Percentiles rank a stretch among this genome's conserved stretches.
phyloP scores from a whole-genome alignment of 2,329 filamentous ascomycete species.

The Lachnellula hyalina region DNA sequence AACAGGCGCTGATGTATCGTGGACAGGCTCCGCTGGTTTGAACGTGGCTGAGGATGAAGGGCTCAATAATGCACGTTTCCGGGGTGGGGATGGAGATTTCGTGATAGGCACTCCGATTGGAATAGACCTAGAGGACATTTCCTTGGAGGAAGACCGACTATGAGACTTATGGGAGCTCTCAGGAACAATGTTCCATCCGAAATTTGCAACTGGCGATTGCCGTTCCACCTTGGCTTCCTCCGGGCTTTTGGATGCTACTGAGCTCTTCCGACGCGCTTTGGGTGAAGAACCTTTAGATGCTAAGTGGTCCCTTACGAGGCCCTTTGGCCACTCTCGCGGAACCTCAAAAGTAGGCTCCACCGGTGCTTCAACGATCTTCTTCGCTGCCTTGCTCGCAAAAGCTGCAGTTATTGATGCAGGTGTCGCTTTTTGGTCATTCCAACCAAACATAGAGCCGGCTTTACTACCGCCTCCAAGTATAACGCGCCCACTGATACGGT shows the following conservation, averaged over 20 bases:
- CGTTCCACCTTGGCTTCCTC: slow-evolving; percentile 4
- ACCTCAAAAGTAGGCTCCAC: slow-evolving; percentile 14
- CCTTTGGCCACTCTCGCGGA: slow-evolving; percentile 27
- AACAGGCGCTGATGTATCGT: background rate
- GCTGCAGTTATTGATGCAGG: slow-evolving; percentile 41
- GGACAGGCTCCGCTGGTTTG: background rate
- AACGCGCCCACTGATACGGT: slow-evolving; percentile 49
- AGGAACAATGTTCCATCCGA: slow-evolving; percentile 20
- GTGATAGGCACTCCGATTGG: background rate
- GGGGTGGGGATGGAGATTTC: background rate
- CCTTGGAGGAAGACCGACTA: background rate
- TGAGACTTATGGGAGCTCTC: background rate
- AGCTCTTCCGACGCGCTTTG: slow-evolving; percentile 19
- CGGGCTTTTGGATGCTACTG: slow-evolving; percentile 12
- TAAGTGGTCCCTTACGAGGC: slow-evolving; percentile 14
- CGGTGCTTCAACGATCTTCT: slow-evolving; percentile 12
- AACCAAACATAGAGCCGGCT: slow-evolving; percentile 52
- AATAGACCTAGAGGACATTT: background rate
- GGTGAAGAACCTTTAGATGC: slow-evolving; percentile 18
- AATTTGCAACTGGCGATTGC: slow-evolving; percentile 15
- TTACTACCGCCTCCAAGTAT: slow-evolving; percentile 42
- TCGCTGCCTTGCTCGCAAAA: slow-evolving; percentile 18
- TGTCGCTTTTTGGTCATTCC: slow-evolving; percentile 48
- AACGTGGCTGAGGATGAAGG: background rate
- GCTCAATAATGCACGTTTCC: background rate